phyloP scores from a whole-genome alignment of 495 filamentous ascomycete species.

The Penicillium alfredii region DNA sequence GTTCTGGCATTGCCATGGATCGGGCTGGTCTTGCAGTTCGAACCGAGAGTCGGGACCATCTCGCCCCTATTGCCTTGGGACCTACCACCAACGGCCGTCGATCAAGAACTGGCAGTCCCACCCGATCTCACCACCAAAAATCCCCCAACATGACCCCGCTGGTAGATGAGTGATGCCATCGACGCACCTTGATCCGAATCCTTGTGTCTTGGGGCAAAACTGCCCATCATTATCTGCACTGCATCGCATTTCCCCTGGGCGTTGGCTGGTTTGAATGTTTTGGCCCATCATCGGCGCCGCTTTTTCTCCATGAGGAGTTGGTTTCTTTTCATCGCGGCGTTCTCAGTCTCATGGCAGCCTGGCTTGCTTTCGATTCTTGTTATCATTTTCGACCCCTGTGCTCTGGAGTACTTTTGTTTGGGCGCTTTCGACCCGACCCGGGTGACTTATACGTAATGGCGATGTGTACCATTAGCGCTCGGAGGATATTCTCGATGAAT shows the following conservation, averaged over 20 bases:
- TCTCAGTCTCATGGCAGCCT: not conserved
- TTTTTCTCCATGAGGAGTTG: conserved; percentile 1
- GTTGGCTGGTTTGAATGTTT: conserved; percentile 10
- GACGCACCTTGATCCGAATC: conserved; percentile 14
- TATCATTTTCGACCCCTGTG: conserved; percentile 23
- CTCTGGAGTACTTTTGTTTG: conserved; percentile 24
- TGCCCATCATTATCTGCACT: too few species aligned
- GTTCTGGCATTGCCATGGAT: conserved; percentile 54
- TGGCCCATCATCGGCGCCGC: conserved; percentile 1
- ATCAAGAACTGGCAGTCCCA: conserved; percentile 41
- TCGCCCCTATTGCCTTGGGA: conserved; percentile 40
- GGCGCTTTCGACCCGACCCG: conserved; percentile 18
- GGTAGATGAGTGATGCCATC: conserved; percentile 34
- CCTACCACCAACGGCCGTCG: conserved; percentile 42
- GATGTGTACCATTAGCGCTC: conserved; percentile 21
- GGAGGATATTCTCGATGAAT: conserved; percentile 15
- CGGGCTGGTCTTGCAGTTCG: conserved; percentile 68
- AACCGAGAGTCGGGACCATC: conserved; percentile 75
- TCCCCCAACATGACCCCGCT: conserved; percentile 39
- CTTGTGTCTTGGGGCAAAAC: too few species aligned
- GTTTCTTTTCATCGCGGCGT: conserved; percentile 1
- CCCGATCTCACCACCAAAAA: conserved; percentile 35
- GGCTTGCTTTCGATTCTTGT: conserved; percentile 19
- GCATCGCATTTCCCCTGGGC: conserved; percentile 17
- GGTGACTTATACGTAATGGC: conserved; percentile 21